A percentile compares a stretch with the other conserved stretches of the same genome.
These are phyloP conservation scores for Globisporangium apiculatum DNA, from an alignment of 352 stramenopile genomes.

Conservation along the genomic window DNA sequence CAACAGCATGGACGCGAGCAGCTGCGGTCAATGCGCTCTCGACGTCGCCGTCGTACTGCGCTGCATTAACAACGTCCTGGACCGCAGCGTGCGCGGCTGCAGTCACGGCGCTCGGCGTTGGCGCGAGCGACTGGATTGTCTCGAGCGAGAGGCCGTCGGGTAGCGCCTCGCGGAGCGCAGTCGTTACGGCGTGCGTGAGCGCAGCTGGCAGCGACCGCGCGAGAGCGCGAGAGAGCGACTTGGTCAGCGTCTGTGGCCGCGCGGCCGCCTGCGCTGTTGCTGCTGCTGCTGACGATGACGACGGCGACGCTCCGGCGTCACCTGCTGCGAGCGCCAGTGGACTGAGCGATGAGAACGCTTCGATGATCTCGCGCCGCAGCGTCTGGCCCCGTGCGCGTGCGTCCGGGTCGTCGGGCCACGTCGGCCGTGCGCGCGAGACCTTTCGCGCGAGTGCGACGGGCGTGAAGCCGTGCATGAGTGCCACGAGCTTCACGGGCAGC, in stretches of 20 bases:
- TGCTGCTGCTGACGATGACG: too few relatives aligned
- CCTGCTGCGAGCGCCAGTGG: not conserved
- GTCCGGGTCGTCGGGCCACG: conserved; percentile 1
- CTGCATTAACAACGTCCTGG: too few relatives aligned
- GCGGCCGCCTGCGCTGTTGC: not conserved
- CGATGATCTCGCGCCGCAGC: not conserved
- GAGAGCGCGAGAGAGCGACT: not conserved
- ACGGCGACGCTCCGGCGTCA: not conserved
- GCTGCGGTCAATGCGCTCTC: too few relatives aligned
- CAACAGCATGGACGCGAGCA: too few relatives aligned
- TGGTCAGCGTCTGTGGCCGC: not conserved
- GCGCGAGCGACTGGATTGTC: not conserved
- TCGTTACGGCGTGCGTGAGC: not conserved
- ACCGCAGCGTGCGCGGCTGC: too few relatives aligned
- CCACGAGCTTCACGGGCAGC: not conserved
- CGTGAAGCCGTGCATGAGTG: conserved; percentile 1
- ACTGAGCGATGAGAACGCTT: not conserved
- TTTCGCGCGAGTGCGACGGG: not conserved
- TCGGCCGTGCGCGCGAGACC: not conserved
- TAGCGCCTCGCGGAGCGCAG: not conserved
- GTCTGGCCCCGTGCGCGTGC: not conserved
- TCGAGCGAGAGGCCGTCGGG: not conserved
- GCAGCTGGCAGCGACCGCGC: conserved; percentile 1
- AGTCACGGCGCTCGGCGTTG: too few relatives aligned
- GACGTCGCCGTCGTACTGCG: too few relatives aligned